A percentile compares a stretch with the other conserved stretches of the same genome.
phyloP scores from a whole-genome alignment of 2,329 filamentous ascomycete species.

The Purpureocillium takamizusanense region DNA sequence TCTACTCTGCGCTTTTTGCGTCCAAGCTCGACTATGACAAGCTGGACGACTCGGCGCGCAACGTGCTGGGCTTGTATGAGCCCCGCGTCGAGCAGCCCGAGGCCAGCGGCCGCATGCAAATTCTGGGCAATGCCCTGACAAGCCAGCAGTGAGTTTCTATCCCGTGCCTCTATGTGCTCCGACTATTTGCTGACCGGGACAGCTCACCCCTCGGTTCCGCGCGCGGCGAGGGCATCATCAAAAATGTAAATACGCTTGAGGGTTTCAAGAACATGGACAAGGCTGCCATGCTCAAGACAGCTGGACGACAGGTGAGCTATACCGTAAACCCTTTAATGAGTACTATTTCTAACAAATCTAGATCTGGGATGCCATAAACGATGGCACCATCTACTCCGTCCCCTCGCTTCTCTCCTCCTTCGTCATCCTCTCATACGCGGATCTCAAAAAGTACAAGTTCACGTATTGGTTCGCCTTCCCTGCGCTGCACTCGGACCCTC shows the following conservation, averaged over 20 bases:
- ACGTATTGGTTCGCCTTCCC: conserved; percentile 98
- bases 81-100: conserved; percentile 65
- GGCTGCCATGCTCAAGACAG: conserved; percentile 63
- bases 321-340: no score
- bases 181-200: conserved; percentile 17
- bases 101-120: conserved; percentile 79
- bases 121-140: conserved; percentile 77
- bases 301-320: conserved; percentile 63
- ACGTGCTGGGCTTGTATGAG: conserved; percentile 82
- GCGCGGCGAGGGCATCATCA: conserved; percentile 87
- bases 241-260: conserved; percentile 92
- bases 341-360: conserved; percentile 27
- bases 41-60: conserved; percentile 85
- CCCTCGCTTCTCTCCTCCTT: conserved; percentile 88
- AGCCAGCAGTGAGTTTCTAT: conserved; percentile 61
- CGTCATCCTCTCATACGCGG: conserved; percentile 81
- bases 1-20: conserved; percentile 85
- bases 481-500: conserved; percentile 78
- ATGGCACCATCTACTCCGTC: conserved; percentile 91
- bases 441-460: conserved; percentile 95
- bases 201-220: conserved; percentile 64
- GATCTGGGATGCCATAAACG: conserved; percentile 97
- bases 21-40: conserved; percentile 96
- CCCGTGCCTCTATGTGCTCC: background rate
- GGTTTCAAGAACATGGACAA: conserved; percentile 85